These are phyloP conservation scores for Wallacemonas sp. DNA, from an alignment of 208 protist genomes.

Conservation along the genomic window DNA sequence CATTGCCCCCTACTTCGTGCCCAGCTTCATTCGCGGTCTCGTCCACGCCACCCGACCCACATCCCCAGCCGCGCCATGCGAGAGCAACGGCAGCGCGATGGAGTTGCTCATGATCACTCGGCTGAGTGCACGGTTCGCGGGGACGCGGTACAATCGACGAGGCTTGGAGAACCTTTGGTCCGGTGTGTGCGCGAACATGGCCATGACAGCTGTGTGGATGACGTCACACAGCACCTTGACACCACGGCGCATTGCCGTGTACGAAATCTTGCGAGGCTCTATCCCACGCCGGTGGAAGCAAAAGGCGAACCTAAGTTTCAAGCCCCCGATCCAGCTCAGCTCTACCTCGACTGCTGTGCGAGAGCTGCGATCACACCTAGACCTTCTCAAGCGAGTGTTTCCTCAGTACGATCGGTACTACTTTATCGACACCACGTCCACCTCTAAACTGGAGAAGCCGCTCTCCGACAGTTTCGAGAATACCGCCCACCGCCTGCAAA, in stretches of 20 bases:
- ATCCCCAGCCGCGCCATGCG: too few relatives aligned
- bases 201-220: conserved; percentile 71
- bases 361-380: conserved; percentile 40
- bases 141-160: conserved; percentile 86
- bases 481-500: not conserved
- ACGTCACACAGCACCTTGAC: conserved; percentile 12
- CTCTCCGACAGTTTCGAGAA: conserved; percentile 59
- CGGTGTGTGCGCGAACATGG: conserved; percentile 81
- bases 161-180: conserved; percentile 61
- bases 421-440: conserved; percentile 67
- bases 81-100: too few relatives aligned
- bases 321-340: conserved; percentile 62
- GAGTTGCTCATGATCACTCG: conserved; percentile 56
- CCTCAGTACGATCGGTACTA: conserved; percentile 29
- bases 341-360: conserved; percentile 8
- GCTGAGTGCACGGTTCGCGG: conserved; percentile 69
- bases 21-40: conserved; percentile 65
- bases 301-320: conserved; percentile 68
- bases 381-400: conserved; percentile 32
- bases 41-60: too few relatives aligned
- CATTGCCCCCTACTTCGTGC: conserved; percentile 30
- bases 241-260: conserved; percentile 41
- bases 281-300: conserved; percentile 81
- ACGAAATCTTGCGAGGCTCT: conserved; percentile 68
- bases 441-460: conserved; percentile 38